Evolutionary conservation across 208 protist species (phyloP).

Genomic region (Endotrypanum monterogeii): DNA sequence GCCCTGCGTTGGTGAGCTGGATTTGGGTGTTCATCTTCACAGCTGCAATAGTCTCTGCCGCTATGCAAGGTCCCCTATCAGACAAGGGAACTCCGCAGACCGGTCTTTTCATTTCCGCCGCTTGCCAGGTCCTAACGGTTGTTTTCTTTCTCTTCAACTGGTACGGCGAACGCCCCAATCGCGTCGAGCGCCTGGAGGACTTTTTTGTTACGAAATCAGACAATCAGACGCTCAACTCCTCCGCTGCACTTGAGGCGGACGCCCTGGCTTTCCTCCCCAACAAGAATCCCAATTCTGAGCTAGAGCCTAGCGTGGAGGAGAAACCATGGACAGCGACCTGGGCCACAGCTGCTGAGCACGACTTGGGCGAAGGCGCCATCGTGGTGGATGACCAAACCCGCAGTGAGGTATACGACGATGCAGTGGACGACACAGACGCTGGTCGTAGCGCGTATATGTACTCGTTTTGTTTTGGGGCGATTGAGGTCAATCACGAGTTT

Average conservation of each 20-base stretch:
- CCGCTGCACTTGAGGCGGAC: not conserved
- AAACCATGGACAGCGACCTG: not conserved
- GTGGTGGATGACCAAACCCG: not conserved
- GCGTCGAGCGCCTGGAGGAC: slow-evolving; percentile 47
- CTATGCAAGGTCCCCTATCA: slow-evolving; percentile 12
- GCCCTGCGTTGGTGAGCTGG: slow-evolving; percentile 57
- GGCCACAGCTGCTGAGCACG: not conserved
- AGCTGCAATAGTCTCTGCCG: slow-evolving; percentile 36
- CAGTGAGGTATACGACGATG: not conserved
- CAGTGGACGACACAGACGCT: slow-evolving; percentile 5
- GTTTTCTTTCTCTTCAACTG: slow-evolving; percentile 70
- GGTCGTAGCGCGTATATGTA: slow-evolving; percentile 12
- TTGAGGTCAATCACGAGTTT: slow-evolving; percentile 30
- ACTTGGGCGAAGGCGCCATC: not conserved
- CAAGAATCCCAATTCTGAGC: not conserved
- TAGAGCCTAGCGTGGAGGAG: not conserved
- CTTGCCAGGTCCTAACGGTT: slow-evolving; percentile 42
- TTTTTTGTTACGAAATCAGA: slow-evolving; percentile 10
- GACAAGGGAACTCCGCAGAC: slow-evolving; percentile 37
- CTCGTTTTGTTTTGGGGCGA: slow-evolving; percentile 18
- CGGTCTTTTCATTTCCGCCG: slow-evolving; percentile 46
- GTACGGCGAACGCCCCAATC: slow-evolving; percentile 65
- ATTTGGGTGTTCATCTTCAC: slow-evolving; percentile 57
- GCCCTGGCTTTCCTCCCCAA: not conserved
- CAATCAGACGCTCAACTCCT: not conserved